These are phyloP conservation scores for Echinochloa phyllopogon DNA, from an alignment of 176 grass and related monocot genomes.

Conservation along the genomic window DNA sequence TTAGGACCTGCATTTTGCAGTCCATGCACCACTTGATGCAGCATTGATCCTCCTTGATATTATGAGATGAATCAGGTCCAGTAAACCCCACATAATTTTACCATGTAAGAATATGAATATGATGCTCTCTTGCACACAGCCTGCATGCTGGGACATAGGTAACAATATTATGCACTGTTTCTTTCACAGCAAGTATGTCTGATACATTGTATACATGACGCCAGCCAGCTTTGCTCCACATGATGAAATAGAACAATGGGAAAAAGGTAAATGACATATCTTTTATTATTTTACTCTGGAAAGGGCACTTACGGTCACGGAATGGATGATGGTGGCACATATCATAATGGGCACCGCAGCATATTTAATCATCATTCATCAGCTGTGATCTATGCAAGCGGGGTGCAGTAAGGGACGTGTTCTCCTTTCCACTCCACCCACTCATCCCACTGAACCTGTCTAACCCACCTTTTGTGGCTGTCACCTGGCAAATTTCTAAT, in stretches of 20 bases:
- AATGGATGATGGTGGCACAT: neutral
- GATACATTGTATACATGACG: neutral
- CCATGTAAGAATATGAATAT: neutral
- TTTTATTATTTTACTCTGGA: slow-evolving; percentile 3
- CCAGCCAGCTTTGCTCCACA: neutral
- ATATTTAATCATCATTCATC: neutral
- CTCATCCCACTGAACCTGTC: too few species aligned
- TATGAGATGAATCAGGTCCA: neutral
- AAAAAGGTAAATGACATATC: neutral
- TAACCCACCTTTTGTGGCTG: too few species aligned
- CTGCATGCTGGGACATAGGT: neutral
- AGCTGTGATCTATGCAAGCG: neutral
- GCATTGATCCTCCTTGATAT: neutral
- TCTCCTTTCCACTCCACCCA: too few species aligned
- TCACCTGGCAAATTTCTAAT: too few species aligned
- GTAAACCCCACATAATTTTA: neutral
- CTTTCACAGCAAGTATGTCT: slow-evolving; percentile 22
- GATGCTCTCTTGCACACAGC: too few species aligned
- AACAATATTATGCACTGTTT: slow-evolving; percentile 12
- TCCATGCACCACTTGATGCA: neutral
- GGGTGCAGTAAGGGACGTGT: neutral
- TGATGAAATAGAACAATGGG: neutral
- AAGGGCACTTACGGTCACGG: neutral
- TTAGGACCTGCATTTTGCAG: neutral
- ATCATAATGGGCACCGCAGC: neutral